Evolutionary conservation across 176 grass and related monocot species (phyloP), one percentile per base, ranked within the genome.

Genomic region (Typha latifolia): DNA sequence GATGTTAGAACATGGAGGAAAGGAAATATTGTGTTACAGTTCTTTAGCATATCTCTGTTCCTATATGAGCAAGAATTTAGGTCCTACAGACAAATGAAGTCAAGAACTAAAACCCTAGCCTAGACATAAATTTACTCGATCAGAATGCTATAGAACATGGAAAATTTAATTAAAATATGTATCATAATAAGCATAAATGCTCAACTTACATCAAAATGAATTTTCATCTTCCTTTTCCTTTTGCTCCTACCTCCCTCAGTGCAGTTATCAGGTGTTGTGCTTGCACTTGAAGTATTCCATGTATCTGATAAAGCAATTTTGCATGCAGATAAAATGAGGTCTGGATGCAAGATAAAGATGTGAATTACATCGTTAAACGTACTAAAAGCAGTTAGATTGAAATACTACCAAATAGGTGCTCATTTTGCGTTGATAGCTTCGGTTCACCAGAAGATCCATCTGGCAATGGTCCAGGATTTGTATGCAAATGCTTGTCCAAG

Each of bases 191-290:
- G 22, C 11, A 70, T 10, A 16, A 26, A 71, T 32, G 66, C 68
- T 67, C 62, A 11, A 70, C 81, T 74, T 74, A 78, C 81, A 64
- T 83, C 74, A 69, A 83, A 83, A 78, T 78, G 75, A 69, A 83
- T 50, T 68, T 83, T 83, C 7, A 13, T 62, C 66, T 83, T 83
- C 48, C 69, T 83, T 69, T 73, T 78, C 69, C 81, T 83, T 74
- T 74, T 77, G 53, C 74, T 68, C 59, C 12, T 52, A 6, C 59
- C 49, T 56, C 64, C 49, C 2, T 34, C 7, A 4, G 10, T 63
- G 32, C 16, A 68, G 43, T 62, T 21, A 47, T 67, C 49, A 20
- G 47, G 22, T 14, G 49, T 51, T 15, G 26, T 52, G 16, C 51
- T 62, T 64, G 12, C 21, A 43, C 66, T 78, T 24, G 48, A 51